Evolutionary conservation across 495 filamentous ascomycete species (phyloP).

Genomic region (Aeminium ludgeri): DNA sequence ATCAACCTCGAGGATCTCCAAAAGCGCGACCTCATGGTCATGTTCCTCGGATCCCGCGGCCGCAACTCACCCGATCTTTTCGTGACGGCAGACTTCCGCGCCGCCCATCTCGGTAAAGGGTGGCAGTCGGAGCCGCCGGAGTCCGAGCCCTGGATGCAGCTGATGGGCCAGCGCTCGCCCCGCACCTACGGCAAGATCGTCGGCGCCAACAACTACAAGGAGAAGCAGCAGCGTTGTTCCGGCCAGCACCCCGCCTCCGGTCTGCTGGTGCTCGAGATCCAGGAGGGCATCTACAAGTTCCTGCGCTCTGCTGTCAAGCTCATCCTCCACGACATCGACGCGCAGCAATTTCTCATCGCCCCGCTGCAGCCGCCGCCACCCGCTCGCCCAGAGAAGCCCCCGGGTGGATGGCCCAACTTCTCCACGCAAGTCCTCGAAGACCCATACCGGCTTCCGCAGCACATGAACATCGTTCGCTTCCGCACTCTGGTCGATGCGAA

Average conservation of each 20-base stretch:
- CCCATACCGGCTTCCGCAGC: slow-evolving; percentile 29
- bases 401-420: neutral
- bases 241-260: slow-evolving; percentile 27
- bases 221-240: slow-evolving; percentile 20
- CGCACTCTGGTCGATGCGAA: slow-evolving; percentile 27
- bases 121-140: slow-evolving; percentile 20
- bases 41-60: slow-evolving; percentile 34
- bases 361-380: slow-evolving; percentile 14
- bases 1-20: slow-evolving; percentile 42
- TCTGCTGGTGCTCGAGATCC: slow-evolving; percentile 30
- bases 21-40: slow-evolving; percentile 26
- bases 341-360: neutral
- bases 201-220: slow-evolving; percentile 25
- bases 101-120: slow-evolving; percentile 18
- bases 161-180: slow-evolving; percentile 23
- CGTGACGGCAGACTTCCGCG: slow-evolving; percentile 22
- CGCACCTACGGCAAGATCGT: slow-evolving; percentile 33
- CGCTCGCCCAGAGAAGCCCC: slow-evolving; percentile 17
- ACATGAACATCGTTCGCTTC: slow-evolving; percentile 28
- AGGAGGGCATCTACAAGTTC: slow-evolving; percentile 29
- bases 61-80: slow-evolving; percentile 31
- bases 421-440: slow-evolving; percentile 22
- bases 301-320: slow-evolving; percentile 25
- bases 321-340: slow-evolving; percentile 30
- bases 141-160: slow-evolving; percentile 30